Evolutionary conservation across 2,329 filamentous ascomycete species (phyloP).

Genomic region (Fusarium sp.): DNA sequence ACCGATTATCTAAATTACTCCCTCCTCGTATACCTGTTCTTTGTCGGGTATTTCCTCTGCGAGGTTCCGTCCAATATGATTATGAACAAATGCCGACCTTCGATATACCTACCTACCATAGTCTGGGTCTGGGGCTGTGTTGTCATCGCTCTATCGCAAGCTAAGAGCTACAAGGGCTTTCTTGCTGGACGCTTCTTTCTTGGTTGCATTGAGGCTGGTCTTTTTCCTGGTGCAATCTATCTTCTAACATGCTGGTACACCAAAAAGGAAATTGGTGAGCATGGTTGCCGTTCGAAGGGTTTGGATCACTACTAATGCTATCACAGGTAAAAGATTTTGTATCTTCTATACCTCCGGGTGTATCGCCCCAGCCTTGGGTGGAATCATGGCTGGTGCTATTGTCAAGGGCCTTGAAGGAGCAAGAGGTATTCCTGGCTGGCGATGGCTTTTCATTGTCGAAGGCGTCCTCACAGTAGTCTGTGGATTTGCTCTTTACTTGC

Average conservation of each 20-base stretch:
- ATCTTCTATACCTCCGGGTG: constrained; percentile 33
- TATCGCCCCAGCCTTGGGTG: constrained; percentile 24
- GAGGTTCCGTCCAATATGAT: constrained; percentile 66
- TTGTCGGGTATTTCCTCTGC: constrained; percentile 63
- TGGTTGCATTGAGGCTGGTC: constrained; percentile 62
- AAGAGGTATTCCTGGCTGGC: constrained; percentile 24
- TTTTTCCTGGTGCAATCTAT: constrained; percentile 63
- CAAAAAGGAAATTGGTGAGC: constrained; percentile 32
- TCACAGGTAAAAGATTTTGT: constrained; percentile 27
- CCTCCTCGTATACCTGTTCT: constrained; percentile 52
- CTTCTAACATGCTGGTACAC: constrained; percentile 69
- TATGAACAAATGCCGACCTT: constrained; percentile 60
- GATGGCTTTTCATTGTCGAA: constrained; percentile 30
- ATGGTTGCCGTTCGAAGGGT: fast-evolving
- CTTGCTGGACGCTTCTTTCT: constrained; percentile 59
- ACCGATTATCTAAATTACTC: neutral
- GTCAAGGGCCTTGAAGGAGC: constrained; percentile 21
- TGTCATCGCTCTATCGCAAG: constrained; percentile 60
- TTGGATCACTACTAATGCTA: neutral
- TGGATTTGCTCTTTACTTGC: constrained; percentile 3
- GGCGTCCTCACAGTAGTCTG: constrained; percentile 18
- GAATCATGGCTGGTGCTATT: constrained; percentile 32
- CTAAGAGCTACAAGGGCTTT: constrained; percentile 60
- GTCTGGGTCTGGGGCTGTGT: constrained; percentile 58
- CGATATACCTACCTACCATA: constrained; percentile 60